These are phyloP conservation scores for Solanum corneliomulleri DNA, from an alignment of 257 asterid species.

Conservation along the genomic window DNA sequence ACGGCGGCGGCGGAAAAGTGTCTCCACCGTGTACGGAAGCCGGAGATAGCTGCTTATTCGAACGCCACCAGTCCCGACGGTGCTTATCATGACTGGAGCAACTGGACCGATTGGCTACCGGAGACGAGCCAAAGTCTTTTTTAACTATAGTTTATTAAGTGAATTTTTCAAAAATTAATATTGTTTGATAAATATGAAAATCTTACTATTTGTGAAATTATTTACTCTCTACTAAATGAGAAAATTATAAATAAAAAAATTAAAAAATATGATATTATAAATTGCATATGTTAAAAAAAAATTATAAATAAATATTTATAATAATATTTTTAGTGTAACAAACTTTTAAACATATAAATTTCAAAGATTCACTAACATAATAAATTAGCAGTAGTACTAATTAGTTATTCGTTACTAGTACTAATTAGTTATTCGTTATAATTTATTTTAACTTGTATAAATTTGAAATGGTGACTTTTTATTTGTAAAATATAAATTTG, in stretches of 20 bases:
- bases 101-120: background rate
- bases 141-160: no score
- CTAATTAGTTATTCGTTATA: no score
- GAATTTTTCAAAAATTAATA: no score
- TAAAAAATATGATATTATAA: background rate
- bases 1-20: slow-evolving; percentile 19
- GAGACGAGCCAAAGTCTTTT: background rate
- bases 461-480: background rate
- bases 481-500: no score
- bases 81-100: background rate
- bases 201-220: background rate
- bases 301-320: no score
- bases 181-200: no score
- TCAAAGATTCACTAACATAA: background rate
- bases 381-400: background rate
- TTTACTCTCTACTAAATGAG: background rate
- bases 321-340: no score
- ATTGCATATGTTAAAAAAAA: background rate
- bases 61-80: slow-evolving; percentile 12
- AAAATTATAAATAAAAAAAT: no score
- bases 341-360: no score
- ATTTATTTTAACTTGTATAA: no score
- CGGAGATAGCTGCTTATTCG: slow-evolving; percentile 44
- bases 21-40: slow-evolving; percentile 21
- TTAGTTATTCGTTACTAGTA: no score